These are phyloP conservation scores for Larix kaempferi DNA, from an alignment of 75 land plant species.

Conservation along the genomic window DNA sequence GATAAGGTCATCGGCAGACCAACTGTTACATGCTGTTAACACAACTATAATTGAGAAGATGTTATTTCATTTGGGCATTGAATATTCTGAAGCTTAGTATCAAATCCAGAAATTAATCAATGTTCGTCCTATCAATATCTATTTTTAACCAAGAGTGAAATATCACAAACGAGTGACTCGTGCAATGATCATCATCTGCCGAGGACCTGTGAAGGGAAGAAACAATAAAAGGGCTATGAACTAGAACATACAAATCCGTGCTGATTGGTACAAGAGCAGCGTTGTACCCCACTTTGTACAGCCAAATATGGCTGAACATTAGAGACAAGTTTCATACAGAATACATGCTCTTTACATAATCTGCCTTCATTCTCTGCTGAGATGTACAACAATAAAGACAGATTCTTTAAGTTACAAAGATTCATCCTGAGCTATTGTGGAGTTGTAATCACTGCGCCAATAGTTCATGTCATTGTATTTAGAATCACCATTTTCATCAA, in stretches of 20 bases:
- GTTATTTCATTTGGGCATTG: constrained; percentile 6
- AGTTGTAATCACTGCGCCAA: constrained; percentile 62
- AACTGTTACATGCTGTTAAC: not conserved
- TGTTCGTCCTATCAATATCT: constrained; percentile 8
- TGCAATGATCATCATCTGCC: constrained; percentile 8
- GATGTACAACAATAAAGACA: constrained; percentile 9
- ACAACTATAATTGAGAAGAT: constrained; percentile 9
- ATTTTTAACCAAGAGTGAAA: not conserved
- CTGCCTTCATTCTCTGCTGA: constrained; percentile 3
- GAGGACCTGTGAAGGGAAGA: not conserved
- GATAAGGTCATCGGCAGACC: constrained; percentile 10
- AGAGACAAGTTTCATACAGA: constrained; percentile 4
- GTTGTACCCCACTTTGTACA: constrained; percentile 5
- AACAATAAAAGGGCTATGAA: constrained; percentile 10
- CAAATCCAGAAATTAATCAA: not conserved
- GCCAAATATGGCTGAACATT: constrained; percentile 11
- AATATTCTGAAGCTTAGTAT: constrained; percentile 8
- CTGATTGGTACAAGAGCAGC: constrained; percentile 9
- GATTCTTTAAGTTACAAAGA: not conserved
- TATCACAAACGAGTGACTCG: constrained; percentile 4
- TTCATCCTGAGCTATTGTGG: constrained; percentile 33
- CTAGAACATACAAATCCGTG: constrained; percentile 7
- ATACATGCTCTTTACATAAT: constrained; percentile 11
- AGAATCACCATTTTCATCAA: constrained; percentile 28
- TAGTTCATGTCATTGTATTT: constrained; percentile 67